A percentile compares a stretch with the other conserved stretches of the same genome.
phyloP scores from a whole-genome alignment of 768 basidiomycete genomes.

The Auricularia cornea region DNA sequence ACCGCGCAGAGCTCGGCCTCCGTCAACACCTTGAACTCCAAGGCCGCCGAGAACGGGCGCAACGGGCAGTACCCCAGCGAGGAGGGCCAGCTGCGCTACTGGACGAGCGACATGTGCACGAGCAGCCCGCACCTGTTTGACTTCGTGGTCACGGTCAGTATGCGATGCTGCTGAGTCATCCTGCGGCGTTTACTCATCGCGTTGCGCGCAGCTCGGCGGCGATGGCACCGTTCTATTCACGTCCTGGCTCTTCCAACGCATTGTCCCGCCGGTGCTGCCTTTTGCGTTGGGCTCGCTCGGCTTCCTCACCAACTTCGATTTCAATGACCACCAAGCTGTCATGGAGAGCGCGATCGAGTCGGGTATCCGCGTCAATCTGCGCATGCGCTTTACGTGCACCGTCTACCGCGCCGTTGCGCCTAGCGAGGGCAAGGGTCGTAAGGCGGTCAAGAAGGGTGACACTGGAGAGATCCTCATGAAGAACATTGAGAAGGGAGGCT shows the following conservation, averaged over 20 bases:
- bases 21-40: constrained; percentile 46
- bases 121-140: constrained; percentile 88
- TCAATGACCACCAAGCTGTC: constrained; percentile 73
- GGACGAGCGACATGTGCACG: constrained; percentile 96
- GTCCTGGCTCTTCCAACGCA: constrained; percentile 97
- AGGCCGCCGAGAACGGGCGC: constrained; percentile 30
- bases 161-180: background rate
- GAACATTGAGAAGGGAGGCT: constrained; percentile 80
- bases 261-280: constrained; percentile 96
- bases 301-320: constrained; percentile 96
- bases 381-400: constrained; percentile 99
- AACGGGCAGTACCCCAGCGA: constrained; percentile 36
- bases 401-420: constrained; percentile 86
- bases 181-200: constrained; percentile 9
- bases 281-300: constrained; percentile 97
- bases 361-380: constrained; percentile 93
- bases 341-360: constrained; percentile 84
- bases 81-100: constrained; percentile 91
- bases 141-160: constrained; percentile 88
- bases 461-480: constrained; percentile 98
- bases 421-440: constrained; percentile 56
- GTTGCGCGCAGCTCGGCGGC: constrained; percentile 69
- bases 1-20: constrained; percentile 31
- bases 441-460: constrained; percentile 86
- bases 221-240: constrained; percentile 98